Percentiles rank a stretch among this genome's conserved stretches.
Evolutionary conservation across 2,329 filamentous ascomycete species (phyloP).

Genomic region (Fusarium pseudocircinatum): DNA sequence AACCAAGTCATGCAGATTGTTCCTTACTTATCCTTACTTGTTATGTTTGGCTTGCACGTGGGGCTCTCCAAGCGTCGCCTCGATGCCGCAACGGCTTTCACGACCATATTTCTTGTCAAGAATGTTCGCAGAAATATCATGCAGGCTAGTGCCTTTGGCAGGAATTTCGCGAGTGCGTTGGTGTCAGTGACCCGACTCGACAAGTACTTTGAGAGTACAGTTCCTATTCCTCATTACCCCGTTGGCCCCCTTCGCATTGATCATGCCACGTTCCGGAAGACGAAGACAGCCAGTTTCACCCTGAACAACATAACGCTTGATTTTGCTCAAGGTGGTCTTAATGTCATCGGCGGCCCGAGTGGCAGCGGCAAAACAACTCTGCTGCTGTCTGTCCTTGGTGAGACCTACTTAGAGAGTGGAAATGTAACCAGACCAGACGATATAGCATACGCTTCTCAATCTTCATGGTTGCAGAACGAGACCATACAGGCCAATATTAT

Average conservation of each 20-base stretch:
- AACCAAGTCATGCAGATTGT: slow-evolving; percentile 62
- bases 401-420: slow-evolving; percentile 61
- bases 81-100: slow-evolving; percentile 67
- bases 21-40: slow-evolving; percentile 61
- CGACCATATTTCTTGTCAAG: slow-evolving; percentile 63
- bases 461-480: slow-evolving; percentile 67
- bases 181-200: slow-evolving; percentile 63
- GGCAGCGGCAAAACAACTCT: slow-evolving; percentile 68
- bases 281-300: slow-evolving; percentile 60
- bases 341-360: slow-evolving; percentile 63
- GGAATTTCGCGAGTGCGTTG: slow-evolving; percentile 48
- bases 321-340: slow-evolving; percentile 64
- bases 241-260: slow-evolving; percentile 59
- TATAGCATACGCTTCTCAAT: slow-evolving; percentile 66
- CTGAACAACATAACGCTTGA: slow-evolving; percentile 60
- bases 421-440: slow-evolving; percentile 60
- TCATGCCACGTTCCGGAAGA: slow-evolving; percentile 60
- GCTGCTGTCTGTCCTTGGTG: slow-evolving; percentile 63
- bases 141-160: slow-evolving; percentile 57
- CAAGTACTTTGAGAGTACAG: slow-evolving; percentile 62
- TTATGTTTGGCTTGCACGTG: slow-evolving; percentile 65
- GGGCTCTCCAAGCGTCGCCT: slow-evolving; percentile 58
- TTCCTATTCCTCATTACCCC: slow-evolving; percentile 59
- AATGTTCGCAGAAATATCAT: slow-evolving; percentile 63
- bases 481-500: slow-evolving; percentile 65